Percentiles rank a stretch among this genome's conserved stretches.
phyloP scores from a whole-genome alignment of 2,329 filamentous ascomycete genomes.

The Paecilomyces fulvus region DNA sequence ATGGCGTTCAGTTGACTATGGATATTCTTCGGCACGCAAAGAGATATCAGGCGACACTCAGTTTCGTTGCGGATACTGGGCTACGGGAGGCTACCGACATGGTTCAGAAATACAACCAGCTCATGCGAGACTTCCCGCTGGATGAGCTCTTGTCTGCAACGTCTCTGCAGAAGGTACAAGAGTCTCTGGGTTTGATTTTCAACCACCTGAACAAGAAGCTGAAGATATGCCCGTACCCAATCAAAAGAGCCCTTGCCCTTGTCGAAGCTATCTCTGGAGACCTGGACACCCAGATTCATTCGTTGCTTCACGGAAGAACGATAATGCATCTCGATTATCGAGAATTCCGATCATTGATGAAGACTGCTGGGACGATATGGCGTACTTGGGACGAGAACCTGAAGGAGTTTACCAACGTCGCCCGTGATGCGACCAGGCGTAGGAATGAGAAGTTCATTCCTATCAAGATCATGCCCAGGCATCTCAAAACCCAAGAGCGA shows the following conservation, averaged over 20 bases:
- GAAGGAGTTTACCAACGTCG: conserved; percentile 97
- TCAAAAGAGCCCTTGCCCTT: conserved; percentile 81
- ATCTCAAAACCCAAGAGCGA: conserved; percentile 80
- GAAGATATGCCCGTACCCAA: conserved; percentile 90
- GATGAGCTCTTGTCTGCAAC: conserved; percentile 92
- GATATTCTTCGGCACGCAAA: conserved; percentile 96
- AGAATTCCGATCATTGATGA: conserved; percentile 82
- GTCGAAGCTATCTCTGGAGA: conserved; percentile 95
- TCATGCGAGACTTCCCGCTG: conserved; percentile 96
- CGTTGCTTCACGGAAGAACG: conserved; percentile 73
- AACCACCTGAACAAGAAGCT: conserved; percentile 95
- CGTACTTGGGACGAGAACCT: conserved; percentile 88
- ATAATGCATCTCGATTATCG: conserved; percentile 87
- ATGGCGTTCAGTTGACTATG: conserved; percentile 82
- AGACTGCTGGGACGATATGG: conserved; percentile 76
- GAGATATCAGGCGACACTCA: conserved; percentile 94
- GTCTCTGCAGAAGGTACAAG: conserved; percentile 77
- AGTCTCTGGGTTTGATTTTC: conserved; percentile 85
- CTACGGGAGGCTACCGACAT: conserved; percentile 92
- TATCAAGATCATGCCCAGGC: conserved; percentile 86
- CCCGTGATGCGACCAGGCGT: conserved; percentile 85
- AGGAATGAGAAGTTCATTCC: conserved; percentile 97
- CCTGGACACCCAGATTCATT: conserved; percentile 76
- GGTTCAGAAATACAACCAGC: conserved; percentile 96
- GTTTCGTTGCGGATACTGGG: conserved; percentile 91